phyloP scores from a whole-genome alignment of 495 filamentous ascomycete species.

The Melanomma pulvis-pyrius region DNA sequence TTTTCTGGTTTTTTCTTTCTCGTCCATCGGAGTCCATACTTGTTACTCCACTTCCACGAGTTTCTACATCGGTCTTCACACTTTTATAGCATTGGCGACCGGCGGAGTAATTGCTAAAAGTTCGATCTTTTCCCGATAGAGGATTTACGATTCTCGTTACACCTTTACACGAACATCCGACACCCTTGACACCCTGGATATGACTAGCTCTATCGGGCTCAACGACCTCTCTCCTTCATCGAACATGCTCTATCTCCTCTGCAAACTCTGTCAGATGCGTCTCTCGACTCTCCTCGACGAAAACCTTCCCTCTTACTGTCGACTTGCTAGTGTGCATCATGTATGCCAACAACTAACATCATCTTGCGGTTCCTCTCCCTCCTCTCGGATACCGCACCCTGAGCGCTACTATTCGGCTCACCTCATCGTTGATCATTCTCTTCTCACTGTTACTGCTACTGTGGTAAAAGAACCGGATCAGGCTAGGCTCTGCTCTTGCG shows the following conservation, averaged over 20 bases:
- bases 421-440: slow-evolving; percentile 36
- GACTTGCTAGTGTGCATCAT: slow-evolving; percentile 3
- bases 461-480: slow-evolving; percentile 28
- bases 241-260: background rate
- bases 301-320: background rate
- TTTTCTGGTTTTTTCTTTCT: slow-evolving; percentile 11
- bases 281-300: background rate
- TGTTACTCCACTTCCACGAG: background rate
- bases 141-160: slow-evolving; percentile 26
- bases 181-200: slow-evolving; percentile 20
- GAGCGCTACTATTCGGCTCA: slow-evolving; percentile 35
- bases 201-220: slow-evolving; percentile 5
- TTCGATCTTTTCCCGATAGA: slow-evolving; percentile 31
- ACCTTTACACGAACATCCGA: background rate
- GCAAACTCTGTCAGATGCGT: background rate
- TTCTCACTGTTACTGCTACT: background rate
- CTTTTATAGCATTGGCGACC: slow-evolving; percentile 20
- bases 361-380: slow-evolving; percentile 21
- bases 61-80: slow-evolving; percentile 5
- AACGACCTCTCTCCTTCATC: background rate
- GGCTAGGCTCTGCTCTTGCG: slow-evolving; percentile 22
- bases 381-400: slow-evolving; percentile 21
- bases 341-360: background rate
- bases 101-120: slow-evolving; percentile 36
- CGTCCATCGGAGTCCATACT: slow-evolving; percentile 4